Percentiles rank a stretch among this genome's conserved stretches.
Evolutionary conservation across 305 asterid species (phyloP).

Genomic region (Nicotiana rustica): DNA sequence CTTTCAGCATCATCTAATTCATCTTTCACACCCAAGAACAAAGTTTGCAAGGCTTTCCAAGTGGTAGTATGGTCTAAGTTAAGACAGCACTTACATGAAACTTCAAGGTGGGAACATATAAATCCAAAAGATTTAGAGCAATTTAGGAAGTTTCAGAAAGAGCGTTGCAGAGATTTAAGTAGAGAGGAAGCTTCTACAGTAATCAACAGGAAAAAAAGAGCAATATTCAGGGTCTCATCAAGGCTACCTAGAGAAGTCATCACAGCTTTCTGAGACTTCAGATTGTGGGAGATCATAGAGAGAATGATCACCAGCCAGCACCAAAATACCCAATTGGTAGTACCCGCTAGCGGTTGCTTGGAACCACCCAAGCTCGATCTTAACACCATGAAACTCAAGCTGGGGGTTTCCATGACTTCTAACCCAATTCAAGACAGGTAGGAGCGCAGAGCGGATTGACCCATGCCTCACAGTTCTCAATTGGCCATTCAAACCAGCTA

Average conservation of each 20-base stretch:
- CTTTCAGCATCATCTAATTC: conserved; percentile 8
- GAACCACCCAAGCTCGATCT: conserved; percentile 93
- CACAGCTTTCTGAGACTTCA: conserved; percentile 60
- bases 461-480: conserved; percentile 85
- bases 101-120: conserved; percentile 1
- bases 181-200: background rate
- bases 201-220: background rate
- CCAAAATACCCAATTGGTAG: conserved; percentile 90
- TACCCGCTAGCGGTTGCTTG: conserved; percentile 95
- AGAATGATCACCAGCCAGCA: conserved; percentile 74
- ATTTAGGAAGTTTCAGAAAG: conserved; percentile 1
- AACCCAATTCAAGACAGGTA: conserved; percentile 81
- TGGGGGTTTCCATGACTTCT: conserved; percentile 89
- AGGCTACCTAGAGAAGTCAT: conserved; percentile 68
- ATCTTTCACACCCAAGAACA: background rate
- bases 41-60: background rate
- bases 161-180: background rate
- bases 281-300: conserved; percentile 69
- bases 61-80: background rate
- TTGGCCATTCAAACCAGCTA: conserved; percentile 93
- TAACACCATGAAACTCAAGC: conserved; percentile 92
- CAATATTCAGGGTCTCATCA: background rate
- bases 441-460: conserved; percentile 71
- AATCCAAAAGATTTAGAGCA: background rate
- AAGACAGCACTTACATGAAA: conserved; percentile 3